These are phyloP conservation scores for Scedosporium aurantiacum DNA, from an alignment of 2,329 filamentous ascomycete species.

Conservation along the genomic window DNA sequence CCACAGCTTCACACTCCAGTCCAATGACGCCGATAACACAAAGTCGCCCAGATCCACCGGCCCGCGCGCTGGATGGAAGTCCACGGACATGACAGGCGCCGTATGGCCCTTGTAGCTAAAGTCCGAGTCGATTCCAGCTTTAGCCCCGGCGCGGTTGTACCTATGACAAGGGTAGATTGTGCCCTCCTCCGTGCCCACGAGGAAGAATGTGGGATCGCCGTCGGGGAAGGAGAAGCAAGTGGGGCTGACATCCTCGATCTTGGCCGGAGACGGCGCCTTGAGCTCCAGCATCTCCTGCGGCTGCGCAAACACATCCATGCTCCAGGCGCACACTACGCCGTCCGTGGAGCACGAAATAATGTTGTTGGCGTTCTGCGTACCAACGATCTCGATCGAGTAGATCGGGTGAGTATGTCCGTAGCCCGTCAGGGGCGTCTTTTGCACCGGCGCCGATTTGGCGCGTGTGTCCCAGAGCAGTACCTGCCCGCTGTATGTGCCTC, in stretches of 20 bases:
- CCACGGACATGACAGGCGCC: constrained; percentile 88
- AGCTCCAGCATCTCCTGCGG: constrained; percentile 90
- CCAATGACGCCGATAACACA: constrained; percentile 80
- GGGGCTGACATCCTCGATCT: constrained; percentile 80
- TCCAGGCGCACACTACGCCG: constrained; percentile 94
- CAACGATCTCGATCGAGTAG: constrained; percentile 89
- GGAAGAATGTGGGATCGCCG: constrained; percentile 93
- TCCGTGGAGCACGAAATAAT: constrained; percentile 96
- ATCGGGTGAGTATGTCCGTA: constrained; percentile 94
- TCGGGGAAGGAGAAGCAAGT: constrained; percentile 92
- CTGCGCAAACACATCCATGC: constrained; percentile 93
- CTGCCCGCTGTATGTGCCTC: constrained; percentile 92
- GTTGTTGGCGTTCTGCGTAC: constrained; percentile 97
- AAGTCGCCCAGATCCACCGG: constrained; percentile 91
- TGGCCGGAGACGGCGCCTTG: constrained; percentile 71
- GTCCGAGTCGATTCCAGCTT: constrained; percentile 84
- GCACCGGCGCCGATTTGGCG: constrained; percentile 76
- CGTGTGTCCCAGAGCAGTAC: constrained; percentile 95
- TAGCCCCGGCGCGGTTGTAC: constrained; percentile 93
- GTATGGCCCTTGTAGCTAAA: constrained; percentile 84
- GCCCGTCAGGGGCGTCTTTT: constrained; percentile 91
- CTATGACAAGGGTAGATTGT: constrained; percentile 92
- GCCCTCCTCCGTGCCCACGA: constrained; percentile 93
- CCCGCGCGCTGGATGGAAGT: constrained; percentile 87
- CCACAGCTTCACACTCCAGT: constrained; percentile 98